phyloP scores from a whole-genome alignment of 257 asterid species.

The Catharanthus roseus region DNA sequence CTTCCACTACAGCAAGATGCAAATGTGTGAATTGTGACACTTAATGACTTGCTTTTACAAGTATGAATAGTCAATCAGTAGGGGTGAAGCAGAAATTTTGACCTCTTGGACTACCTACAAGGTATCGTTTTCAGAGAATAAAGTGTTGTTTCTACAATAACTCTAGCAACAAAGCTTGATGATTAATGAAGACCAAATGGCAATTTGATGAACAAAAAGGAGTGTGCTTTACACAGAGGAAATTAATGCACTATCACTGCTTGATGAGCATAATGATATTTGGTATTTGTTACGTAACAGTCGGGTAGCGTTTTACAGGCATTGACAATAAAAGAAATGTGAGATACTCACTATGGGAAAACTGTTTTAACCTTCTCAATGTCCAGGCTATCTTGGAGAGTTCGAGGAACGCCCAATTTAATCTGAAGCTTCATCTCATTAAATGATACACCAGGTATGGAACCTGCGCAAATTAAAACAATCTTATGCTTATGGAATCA shows the following conservation, averaged over 20 bases:
- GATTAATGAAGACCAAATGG: neutral
- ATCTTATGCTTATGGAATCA: neutral
- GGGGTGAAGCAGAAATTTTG: neutral
- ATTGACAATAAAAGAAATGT: neutral
- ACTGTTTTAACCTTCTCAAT: slow-evolving; percentile 80
- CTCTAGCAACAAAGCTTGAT: neutral
- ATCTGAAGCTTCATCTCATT: slow-evolving; percentile 94
- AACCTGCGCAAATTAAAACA: slow-evolving; percentile 41
- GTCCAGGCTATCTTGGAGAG: slow-evolving; percentile 67
- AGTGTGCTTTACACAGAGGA: no score
- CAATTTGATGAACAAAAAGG: neutral
- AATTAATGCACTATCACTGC: neutral
- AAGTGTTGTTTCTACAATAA: neutral
- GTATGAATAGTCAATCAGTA: neutral
- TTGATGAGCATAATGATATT: no score
- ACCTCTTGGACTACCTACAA: no score
- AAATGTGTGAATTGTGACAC: neutral
- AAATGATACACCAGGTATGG: slow-evolving; percentile 86
- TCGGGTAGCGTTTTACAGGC: neutral
- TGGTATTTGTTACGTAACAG: no score
- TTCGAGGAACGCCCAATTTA: slow-evolving; percentile 78
- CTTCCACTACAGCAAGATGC: slow-evolving; percentile 46
- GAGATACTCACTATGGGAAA: slow-evolving; percentile 88
- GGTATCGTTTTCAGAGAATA: neutral
- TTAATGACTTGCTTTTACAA: neutral